phyloP scores from a whole-genome alignment of 352 stramenopile species.

The Phytophthora hibernalis region DNA sequence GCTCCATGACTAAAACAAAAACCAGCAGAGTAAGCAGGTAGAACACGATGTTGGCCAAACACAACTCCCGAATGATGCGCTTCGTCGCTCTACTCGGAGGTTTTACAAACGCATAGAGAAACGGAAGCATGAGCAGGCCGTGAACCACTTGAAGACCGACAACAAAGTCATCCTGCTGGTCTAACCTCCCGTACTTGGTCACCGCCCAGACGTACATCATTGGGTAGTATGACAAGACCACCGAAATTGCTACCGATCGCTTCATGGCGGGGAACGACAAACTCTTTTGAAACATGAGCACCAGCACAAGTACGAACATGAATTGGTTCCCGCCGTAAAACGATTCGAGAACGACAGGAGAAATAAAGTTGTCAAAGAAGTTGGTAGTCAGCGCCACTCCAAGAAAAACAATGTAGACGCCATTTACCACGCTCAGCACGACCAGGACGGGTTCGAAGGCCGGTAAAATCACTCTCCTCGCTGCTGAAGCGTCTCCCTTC shows the following conservation, averaged over 20 bases:
- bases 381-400: slow-evolving; percentile 21
- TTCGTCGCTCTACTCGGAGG: slow-evolving; percentile 42
- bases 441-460: slow-evolving; percentile 53
- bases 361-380: slow-evolving; percentile 30
- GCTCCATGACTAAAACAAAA: slow-evolving; percentile 30
- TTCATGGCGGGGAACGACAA: slow-evolving; percentile 44
- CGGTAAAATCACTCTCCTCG: slow-evolving; percentile 51
- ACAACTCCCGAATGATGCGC: slow-evolving; percentile 43
- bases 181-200: slow-evolving; percentile 11
- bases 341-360: slow-evolving; percentile 28
- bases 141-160: slow-evolving; percentile 25
- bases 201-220: slow-evolving; percentile 33
- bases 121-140: slow-evolving; percentile 26
- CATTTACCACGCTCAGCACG: slow-evolving; percentile 40
- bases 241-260: slow-evolving; percentile 29
- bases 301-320: slow-evolving; percentile 42
- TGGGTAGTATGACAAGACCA: slow-evolving; percentile 39
- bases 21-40: slow-evolving; percentile 23
- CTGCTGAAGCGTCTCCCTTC: slow-evolving; percentile 32
- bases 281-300: slow-evolving; percentile 61
- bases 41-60: slow-evolving; percentile 27
- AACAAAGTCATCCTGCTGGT: slow-evolving; percentile 18
- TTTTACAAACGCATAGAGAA: slow-evolving; percentile 42
- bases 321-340: slow-evolving; percentile 48
- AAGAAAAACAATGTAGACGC: slow-evolving; percentile 38